Conservation (phyloP, 2,329 filamentous ascomycete genomes). For the Diplodia intermedia region DNA sequence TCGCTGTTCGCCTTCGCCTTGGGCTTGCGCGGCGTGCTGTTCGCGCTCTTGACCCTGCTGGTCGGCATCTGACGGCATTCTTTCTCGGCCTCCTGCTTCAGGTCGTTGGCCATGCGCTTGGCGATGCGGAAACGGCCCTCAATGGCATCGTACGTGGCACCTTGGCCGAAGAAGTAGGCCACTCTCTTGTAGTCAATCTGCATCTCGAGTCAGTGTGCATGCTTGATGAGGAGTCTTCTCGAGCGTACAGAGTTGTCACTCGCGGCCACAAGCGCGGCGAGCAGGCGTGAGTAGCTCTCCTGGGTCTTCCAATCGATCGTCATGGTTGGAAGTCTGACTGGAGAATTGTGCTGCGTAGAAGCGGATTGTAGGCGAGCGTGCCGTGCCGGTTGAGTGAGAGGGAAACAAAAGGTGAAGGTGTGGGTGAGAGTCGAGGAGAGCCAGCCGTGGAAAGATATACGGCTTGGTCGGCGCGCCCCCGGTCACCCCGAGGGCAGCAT, state of each 20-base stretch:
- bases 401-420: background rate
- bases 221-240: background rate
- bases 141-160: constrained; percentile 57
- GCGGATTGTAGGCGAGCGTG: background rate
- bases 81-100: constrained; percentile 42
- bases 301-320: constrained; percentile 48
- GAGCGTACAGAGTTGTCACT: constrained; percentile 43
- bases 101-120: constrained; percentile 49
- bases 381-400: too few species aligned
- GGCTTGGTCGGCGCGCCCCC: background rate
- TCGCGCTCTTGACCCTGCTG: constrained; percentile 22
- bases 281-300: constrained; percentile 48
- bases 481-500: background rate
- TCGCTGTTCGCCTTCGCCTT: constrained; percentile 32
- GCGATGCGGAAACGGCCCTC: constrained; percentile 55
- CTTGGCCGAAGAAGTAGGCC: constrained; percentile 54
- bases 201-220: background rate
- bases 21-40: constrained; percentile 36
- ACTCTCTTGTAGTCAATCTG: constrained; percentile 56
- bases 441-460: constrained; percentile 15
- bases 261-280: constrained; percentile 50
- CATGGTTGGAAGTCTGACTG: constrained; percentile 36
- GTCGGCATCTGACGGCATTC: constrained; percentile 33
- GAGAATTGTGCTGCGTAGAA: background rate
- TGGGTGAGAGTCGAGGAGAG: background rate